Evolutionary conservation across 495 filamentous ascomycete genomes (phyloP), one percentile per base, ranked within the genome.

Genomic region (Aspergillus campestris): DNA sequence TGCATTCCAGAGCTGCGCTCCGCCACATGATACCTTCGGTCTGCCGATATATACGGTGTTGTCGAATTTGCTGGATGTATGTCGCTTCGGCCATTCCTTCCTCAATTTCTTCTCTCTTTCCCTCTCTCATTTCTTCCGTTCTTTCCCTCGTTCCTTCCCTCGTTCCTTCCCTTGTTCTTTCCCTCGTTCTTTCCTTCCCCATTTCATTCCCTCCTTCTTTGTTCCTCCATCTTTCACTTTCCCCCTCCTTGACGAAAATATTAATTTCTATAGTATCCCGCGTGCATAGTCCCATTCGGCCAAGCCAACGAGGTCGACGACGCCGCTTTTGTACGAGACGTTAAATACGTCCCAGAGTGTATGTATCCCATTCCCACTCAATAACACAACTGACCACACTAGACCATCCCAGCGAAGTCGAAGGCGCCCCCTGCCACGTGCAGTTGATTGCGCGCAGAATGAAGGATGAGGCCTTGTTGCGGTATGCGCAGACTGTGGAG

Each of bases 61-160:
- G 27, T 60, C 61, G 57, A 78, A 77, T 45, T n/a, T 77, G 44
- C 42, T 78, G 3, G 72, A 78, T 61, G 75, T 77, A 57, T 53
- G 73, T 60, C 18, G 18, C 4, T 24, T 24, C 4, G 18, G n/a
- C n/a, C 18, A 24, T 24, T 24, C 18, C 18, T 24, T 24, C 18
- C 18, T 24, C n/a, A 1, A 24, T 24, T 24, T 4, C 18, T 24
- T 24, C 18, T 4, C 4, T 24, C 18, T 24, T 24, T 24, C 18
- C 18, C 4, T 24, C 18, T 4, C 4, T 24, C 4, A 4, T 24
- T 24, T 1, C 18, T 24, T 24, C 18, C 18, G 18, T 24, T 4
- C 18, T 24, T 24, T 24, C 18, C 18, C 18, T 4, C 4, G 4
- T 24, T 24, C 18, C 2, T 1, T 24, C 18, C 18, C 4, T 24